A percentile compares a stretch with the other conserved stretches of the same genome.
Conservation (phyloP, 805 yeast species). For the Isabelozyma gotoi region DNA sequence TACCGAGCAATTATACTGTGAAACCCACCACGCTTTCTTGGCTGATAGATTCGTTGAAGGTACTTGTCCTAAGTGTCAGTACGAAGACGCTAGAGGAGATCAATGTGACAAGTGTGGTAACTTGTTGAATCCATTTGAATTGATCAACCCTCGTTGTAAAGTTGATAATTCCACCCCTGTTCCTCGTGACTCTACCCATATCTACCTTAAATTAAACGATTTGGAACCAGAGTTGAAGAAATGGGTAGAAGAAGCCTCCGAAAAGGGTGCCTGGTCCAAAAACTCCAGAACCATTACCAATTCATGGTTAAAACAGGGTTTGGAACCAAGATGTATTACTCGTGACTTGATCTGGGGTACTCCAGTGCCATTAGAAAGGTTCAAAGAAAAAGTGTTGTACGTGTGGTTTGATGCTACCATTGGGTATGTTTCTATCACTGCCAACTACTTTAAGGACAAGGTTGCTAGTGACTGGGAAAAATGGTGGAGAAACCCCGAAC, state of each 20-base stretch:
- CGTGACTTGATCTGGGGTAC: conserved; percentile 98
- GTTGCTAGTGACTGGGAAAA: conserved; percentile 58
- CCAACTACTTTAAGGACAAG: conserved; percentile 62
- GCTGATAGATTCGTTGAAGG: conserved; percentile 99
- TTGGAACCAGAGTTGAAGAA: conserved; percentile 70
- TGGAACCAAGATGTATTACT: conserved; percentile 92
- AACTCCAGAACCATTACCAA: conserved; percentile 86
- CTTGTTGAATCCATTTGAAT: conserved; percentile 86
- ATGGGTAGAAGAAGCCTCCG: conserved; percentile 72
- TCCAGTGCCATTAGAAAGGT: conserved; percentile 90
- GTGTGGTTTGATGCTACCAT: conserved; percentile 99
- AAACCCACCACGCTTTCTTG: conserved; percentile 82
- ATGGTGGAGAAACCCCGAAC: conserved; percentile 96
- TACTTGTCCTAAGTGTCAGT: conserved; percentile 90
- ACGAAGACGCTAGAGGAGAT: conserved; percentile 98
- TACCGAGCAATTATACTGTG: conserved; percentile 89
- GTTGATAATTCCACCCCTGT: conserved; percentile 82
- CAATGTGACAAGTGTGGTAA: conserved; percentile 97
- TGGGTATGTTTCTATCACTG: conserved; percentile 95
- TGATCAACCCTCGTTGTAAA: conserved; percentile 94
- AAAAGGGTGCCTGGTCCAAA: conserved; percentile 85
- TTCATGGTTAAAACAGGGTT: conserved; percentile 92
- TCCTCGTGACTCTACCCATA: conserved; percentile 78
- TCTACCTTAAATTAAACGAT: conserved; percentile 80
- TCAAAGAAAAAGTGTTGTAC: conserved; percentile 85